These are phyloP conservation scores for Colletotrichum liriopes DNA, from an alignment of 2,329 filamentous ascomycete genomes.

Conservation along the genomic window DNA sequence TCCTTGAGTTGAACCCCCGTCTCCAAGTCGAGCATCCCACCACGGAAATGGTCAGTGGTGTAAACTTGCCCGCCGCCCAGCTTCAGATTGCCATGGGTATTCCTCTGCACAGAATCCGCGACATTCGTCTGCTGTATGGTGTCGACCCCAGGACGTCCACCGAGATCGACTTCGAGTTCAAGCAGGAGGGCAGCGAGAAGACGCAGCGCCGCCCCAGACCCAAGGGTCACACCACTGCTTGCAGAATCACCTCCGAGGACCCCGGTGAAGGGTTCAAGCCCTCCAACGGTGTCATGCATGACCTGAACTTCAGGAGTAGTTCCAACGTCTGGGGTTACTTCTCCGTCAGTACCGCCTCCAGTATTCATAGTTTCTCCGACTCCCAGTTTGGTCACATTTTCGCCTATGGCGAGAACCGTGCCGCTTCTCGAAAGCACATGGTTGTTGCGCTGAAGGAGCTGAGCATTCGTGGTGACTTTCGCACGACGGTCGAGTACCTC, in stretches of 20 bases:
- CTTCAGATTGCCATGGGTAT: conserved; percentile 99
- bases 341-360: conserved; percentile 95
- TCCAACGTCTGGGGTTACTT: conserved; percentile 99
- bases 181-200: conserved; percentile 84
- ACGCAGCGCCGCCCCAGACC: conserved; percentile 91
- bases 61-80: conserved; percentile 96
- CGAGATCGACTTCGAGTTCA: conserved; percentile 97
- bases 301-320: conserved; percentile 98
- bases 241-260: conserved; percentile 99
- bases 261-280: conserved; percentile 99
- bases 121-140: conserved; percentile 96
- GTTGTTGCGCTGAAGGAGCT: conserved; percentile 98
- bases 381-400: conserved; percentile 99
- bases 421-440: conserved; percentile 98
- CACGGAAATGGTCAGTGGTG: conserved; percentile 98
- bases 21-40: conserved; percentile 99
- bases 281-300: conserved; percentile 98
- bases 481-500: conserved; percentile 97
- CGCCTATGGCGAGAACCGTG: conserved; percentile 97
- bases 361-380: conserved; percentile 99
- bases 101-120: conserved; percentile 92
- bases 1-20: conserved; percentile 98
- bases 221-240: conserved; percentile 97
- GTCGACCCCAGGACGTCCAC: conserved; percentile 90
- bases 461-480: conserved; percentile 99